Conservation (phyloP, 1,284 basidiomycete genomes). For the Cryptococcus sp. region DNA sequence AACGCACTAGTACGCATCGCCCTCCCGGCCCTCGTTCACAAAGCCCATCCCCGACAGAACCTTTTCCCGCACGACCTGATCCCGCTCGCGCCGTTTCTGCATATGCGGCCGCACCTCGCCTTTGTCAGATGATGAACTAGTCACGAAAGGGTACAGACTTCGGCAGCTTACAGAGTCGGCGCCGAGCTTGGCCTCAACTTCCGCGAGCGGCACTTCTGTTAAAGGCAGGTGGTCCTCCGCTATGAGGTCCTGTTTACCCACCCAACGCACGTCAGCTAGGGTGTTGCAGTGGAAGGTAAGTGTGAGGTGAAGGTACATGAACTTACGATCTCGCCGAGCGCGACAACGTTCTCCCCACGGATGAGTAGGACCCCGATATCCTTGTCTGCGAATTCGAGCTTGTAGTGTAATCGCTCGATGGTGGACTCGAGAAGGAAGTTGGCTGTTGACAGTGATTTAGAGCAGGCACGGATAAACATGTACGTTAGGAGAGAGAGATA, state of each 20-base stretch:
- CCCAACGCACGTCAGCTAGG: background rate
- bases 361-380: constrained; percentile 72
- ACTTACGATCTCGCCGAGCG: constrained; percentile 93
- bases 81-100: constrained; percentile 44
- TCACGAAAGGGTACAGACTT: background rate
- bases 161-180: constrained; percentile 54
- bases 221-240: constrained; percentile 83
- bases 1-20: constrained; percentile 47
- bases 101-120: background rate
- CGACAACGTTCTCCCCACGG: constrained; percentile 96
- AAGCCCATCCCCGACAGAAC: constrained; percentile 46
- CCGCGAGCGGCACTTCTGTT: constrained; percentile 65
- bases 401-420: constrained; percentile 53
- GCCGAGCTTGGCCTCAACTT: constrained; percentile 68
- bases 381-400: constrained; percentile 42
- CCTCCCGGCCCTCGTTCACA: constrained; percentile 48
- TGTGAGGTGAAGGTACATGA: no score
- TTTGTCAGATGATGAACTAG: no score
- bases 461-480: background rate
- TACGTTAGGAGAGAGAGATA: background rate
- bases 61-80: constrained; percentile 41
- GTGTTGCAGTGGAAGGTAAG: background rate
- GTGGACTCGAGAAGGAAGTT: constrained; percentile 91
- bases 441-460: constrained; percentile 55
- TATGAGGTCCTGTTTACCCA: constrained; percentile 72